Base-by-base conservation (phyloP, 306 rosid species). In the Erythrophleum fordii region DNA sequence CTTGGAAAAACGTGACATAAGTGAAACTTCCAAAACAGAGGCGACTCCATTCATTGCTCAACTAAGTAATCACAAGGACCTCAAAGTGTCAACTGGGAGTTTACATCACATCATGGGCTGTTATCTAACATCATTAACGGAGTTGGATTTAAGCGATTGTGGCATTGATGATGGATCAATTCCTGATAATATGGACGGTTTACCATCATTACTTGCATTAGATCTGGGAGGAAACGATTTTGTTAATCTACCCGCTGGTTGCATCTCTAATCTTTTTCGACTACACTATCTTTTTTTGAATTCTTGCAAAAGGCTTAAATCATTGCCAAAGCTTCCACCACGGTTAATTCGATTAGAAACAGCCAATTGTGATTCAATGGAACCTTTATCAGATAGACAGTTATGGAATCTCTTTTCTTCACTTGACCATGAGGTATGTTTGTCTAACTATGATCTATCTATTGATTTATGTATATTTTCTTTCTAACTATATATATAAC, bases 301-400 rank as follows among this genome's bases (percentile, higher is more conserved):
- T 45, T 0, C 0, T 14, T 70, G 58, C 58, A 0, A 1, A 0
- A 0, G 12, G 5, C 58, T 70, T 2, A 17, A n/a, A 42, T 48
- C 75, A 16, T 29, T 70, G 25, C 67, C 67, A 28, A 13, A 6
- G 41, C 44, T 67, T 67, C 72, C 52, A n/a, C n/a, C 31, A 41
- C 0, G 12, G 0, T 10, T 67, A 41, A 0, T n/a, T 25, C 22
- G 11, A 13, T 3, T 69, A 3, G 1, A 6, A 2, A 41, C 58
- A 45, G 4, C 0, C 0, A 0, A 0, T 69, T 44, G 41, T 25
- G 0, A 13, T 45, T 69, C 58, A 28, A 5, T 69, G 59, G 11
- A 69, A 46, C 25, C 59, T 70, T 26, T 70, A 46, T 25, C 37
- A 26, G 42, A 70, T 18, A 1, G 45, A 8, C 16, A 26, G 0